A percentile compares a stretch with the other conserved stretches of the same genome.
These are phyloP conservation scores for Fomitiporia mediterranea DNA, from an alignment of 1,284 basidiomycete species.

Conservation along the genomic window DNA sequence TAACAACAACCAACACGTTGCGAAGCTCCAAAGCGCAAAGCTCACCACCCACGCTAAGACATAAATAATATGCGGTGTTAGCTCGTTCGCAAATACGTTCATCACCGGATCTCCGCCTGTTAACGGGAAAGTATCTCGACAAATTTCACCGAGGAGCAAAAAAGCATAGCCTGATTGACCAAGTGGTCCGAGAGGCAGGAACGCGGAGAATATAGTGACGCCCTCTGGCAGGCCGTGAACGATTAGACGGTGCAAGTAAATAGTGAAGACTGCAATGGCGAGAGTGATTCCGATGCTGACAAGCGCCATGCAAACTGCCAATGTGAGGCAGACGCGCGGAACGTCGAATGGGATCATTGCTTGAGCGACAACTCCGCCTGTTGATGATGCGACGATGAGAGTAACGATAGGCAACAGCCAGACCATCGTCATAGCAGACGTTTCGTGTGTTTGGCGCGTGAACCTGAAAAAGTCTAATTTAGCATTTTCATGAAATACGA, in stretches of 20 bases:
- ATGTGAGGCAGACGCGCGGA: conserved; percentile 40
- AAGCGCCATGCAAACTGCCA: conserved; percentile 41
- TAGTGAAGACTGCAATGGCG: conserved; percentile 29
- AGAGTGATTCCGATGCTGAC: conserved; percentile 38
- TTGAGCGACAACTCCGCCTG: conserved; percentile 56
- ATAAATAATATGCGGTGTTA: conserved; percentile 38
- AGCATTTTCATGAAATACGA: not conserved
- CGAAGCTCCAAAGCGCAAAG: conserved; percentile 50
- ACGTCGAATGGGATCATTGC: conserved; percentile 48
- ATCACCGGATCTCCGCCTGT: conserved; percentile 36
- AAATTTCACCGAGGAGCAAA: conserved; percentile 34
- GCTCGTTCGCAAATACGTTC: conserved; percentile 32
- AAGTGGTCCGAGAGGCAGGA: conserved; percentile 45
- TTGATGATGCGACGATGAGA: conserved; percentile 61
- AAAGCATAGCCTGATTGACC: conserved; percentile 42
- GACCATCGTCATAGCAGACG: conserved; percentile 51
- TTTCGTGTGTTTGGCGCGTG: conserved; percentile 53
- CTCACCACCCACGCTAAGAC: conserved; percentile 42
- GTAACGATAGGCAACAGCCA: conserved; percentile 75
- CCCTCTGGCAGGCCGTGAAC: conserved; percentile 26
- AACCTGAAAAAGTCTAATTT: conserved; percentile 40
- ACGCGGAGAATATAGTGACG: conserved; percentile 36
- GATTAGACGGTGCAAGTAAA: conserved; percentile 23
- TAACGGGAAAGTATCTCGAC: conserved; percentile 29
- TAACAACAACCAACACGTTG: conserved; percentile 49